phyloP scores from a whole-genome alignment of 768 basidiomycete genomes.

The Suillus subalutaceus region DNA sequence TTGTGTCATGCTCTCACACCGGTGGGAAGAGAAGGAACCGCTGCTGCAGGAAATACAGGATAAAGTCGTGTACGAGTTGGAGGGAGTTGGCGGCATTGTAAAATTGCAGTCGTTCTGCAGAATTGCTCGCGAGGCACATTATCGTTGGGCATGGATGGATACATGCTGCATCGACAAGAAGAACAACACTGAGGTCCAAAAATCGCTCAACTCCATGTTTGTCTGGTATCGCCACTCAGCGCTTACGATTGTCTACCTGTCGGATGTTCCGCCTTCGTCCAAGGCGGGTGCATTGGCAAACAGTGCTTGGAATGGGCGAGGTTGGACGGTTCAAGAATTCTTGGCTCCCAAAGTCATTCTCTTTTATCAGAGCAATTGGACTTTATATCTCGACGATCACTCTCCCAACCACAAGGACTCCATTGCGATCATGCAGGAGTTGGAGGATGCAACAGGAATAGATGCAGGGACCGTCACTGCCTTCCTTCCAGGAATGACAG shows the following conservation, averaged over 20 bases:
- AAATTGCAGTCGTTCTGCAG: not conserved
- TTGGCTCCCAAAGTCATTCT: not conserved
- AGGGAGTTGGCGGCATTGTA: not conserved
- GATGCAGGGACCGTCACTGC: not conserved
- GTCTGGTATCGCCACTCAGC: constrained; percentile 5
- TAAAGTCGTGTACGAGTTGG: not conserved
- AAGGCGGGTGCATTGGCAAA: not conserved
- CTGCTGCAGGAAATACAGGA: not conserved
- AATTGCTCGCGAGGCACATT: not conserved
- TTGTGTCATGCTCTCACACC: constrained; percentile 1
- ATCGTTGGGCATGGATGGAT: constrained; percentile 1
- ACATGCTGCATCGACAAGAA: not conserved
- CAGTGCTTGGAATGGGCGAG: not conserved
- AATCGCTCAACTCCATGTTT: not conserved
- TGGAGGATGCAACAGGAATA: not conserved
- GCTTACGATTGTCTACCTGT: not conserved
- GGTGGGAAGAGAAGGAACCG: not conserved
- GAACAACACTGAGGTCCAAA: not conserved
- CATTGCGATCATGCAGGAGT: not conserved
- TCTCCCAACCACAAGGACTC: constrained; percentile 1
- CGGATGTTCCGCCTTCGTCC: constrained; percentile 1
- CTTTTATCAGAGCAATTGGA: constrained; percentile 1
- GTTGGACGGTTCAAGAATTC: not conserved
- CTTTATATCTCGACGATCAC: not conserved
- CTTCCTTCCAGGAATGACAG: not conserved